These are phyloP conservation scores for Exophiala mesophila DNA, from an alignment of 2,329 filamentous ascomycete species.

Conservation along the genomic window DNA sequence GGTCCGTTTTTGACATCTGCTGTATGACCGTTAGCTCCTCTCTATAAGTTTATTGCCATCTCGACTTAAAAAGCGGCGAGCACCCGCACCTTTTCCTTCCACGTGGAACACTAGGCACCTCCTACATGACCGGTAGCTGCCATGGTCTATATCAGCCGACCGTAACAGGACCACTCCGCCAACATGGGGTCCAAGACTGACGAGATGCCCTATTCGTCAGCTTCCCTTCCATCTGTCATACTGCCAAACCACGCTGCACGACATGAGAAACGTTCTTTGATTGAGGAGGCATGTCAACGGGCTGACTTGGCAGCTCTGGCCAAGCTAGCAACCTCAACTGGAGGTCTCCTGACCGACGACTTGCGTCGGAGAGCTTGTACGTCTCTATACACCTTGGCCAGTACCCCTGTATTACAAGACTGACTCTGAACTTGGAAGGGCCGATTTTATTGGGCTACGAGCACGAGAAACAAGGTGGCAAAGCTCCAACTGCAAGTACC, in stretches of 20 bases:
- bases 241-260: conserved; percentile 6
- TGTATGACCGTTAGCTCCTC: conserved; percentile 9
- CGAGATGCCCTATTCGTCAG: conserved; percentile 4
- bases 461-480: conserved; percentile 6
- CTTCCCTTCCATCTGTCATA: conserved; percentile 5
- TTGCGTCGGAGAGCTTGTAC: conserved; percentile 73
- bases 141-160: conserved; percentile 1
- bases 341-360: conserved; percentile 63
- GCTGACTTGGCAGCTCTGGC: conserved; percentile 55
- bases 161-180: conserved; percentile 6
- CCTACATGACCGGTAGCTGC: conserved; percentile 3
- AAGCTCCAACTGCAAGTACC: conserved; percentile 18
- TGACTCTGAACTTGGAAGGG: conserved; percentile 33
- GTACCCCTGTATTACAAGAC: conserved; percentile 17
- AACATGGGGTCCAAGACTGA: conserved; percentile 6
- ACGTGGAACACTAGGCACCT: conserved; percentile 1
- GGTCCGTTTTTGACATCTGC: conserved; percentile 13
- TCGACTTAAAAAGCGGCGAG: conserved; percentile 22
- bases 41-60: conserved; percentile 15
- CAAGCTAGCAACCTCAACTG: conserved; percentile 55
- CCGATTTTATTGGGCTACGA: conserved; percentile 46
- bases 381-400: conserved; percentile 34
- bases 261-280: conserved; percentile 41
- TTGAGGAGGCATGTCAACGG: conserved; percentile 57
- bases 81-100: conserved; percentile 1